phyloP scores from a whole-genome alignment of 2,329 filamentous ascomycete species.

The Fusarium nanum region DNA sequence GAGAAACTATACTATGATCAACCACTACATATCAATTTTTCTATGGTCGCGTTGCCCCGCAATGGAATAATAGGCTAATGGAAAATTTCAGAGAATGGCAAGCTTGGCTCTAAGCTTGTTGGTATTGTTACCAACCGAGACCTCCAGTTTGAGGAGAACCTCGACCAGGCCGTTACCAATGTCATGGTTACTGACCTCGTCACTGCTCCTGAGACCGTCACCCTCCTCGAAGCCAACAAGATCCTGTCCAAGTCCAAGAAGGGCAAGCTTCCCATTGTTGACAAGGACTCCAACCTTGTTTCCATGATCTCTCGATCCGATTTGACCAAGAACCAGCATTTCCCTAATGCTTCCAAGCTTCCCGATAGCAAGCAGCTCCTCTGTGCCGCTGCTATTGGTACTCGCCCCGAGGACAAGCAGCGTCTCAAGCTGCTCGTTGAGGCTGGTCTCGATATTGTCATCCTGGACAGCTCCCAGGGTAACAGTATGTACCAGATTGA shows the following conservation, averaged over 20 bases:
- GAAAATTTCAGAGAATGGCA: constrained; percentile 79
- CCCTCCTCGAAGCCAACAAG: constrained; percentile 87
- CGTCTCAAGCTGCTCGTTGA: constrained; percentile 90
- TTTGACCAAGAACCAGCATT: constrained; percentile 98
- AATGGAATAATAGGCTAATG: constrained; percentile 39
- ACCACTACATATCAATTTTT: constrained; percentile 33
- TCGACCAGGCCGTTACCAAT: constrained; percentile 77
- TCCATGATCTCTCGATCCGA: constrained; percentile 95
- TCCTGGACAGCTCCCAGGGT: constrained; percentile 96
- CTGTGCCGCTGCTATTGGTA: constrained; percentile 94
- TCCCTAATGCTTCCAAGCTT: constrained; percentile 94
- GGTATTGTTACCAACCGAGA: constrained; percentile 98
- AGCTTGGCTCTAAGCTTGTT: constrained; percentile 92
- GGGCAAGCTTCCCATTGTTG: constrained; percentile 95
- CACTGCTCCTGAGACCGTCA: constrained; percentile 86
- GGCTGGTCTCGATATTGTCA: constrained; percentile 92
- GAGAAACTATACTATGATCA: constrained; percentile 63
- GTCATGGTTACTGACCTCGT: constrained; percentile 97
- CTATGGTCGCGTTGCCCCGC: constrained; percentile 14
- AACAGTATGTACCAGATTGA: constrained; percentile 99
- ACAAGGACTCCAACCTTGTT: constrained; percentile 83
- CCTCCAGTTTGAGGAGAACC: constrained; percentile 92
- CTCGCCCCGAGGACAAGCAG: constrained; percentile 89
- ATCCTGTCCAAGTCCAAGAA: constrained; percentile 97
- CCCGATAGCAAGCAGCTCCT: constrained; percentile 98